Evolutionary conservation across 495 filamentous ascomycete genomes (phyloP).

Genomic region (Collariella sp.): DNA sequence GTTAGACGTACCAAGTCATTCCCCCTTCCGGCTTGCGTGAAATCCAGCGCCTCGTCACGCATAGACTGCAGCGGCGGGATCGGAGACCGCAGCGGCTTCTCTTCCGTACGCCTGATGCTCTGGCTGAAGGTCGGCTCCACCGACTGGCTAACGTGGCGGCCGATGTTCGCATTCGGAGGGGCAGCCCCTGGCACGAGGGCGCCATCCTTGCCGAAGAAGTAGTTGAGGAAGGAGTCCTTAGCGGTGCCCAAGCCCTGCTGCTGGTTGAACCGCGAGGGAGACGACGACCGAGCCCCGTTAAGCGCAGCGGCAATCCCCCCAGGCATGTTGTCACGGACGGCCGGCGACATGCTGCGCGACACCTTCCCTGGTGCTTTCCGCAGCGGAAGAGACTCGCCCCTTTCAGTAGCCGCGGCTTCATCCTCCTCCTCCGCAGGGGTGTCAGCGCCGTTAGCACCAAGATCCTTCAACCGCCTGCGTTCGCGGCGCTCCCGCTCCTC

Average conservation of each 20-base stretch:
- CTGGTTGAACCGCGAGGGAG: constrained; percentile 52
- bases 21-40: constrained; percentile 16
- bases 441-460: constrained; percentile 68
- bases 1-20: constrained; percentile 48
- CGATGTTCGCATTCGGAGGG: constrained; percentile 35
- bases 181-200: constrained; percentile 38
- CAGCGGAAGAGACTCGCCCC: constrained; percentile 39
- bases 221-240: constrained; percentile 90
- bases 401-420: constrained; percentile 47
- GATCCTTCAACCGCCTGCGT: constrained; percentile 68
- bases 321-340: constrained; percentile 52
- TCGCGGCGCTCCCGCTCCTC: constrained; percentile 83
- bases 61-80: constrained; percentile 20
- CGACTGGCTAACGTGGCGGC: constrained; percentile 61
- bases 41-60: constrained; percentile 34
- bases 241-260: constrained; percentile 41
- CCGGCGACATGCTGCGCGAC: constrained; percentile 70
- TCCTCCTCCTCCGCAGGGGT: constrained; percentile 69
- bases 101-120: constrained; percentile 70
- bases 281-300: constrained; percentile 56
- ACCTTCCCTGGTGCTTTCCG: constrained; percentile 47
- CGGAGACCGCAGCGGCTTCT: constrained; percentile 40
- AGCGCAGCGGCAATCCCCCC: constrained; percentile 56
- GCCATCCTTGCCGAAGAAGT: constrained; percentile 96
- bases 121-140: constrained; percentile 75